phyloP scores from a whole-genome alignment of 768 basidiomycete species.

The Udeniomyces megalosporus region DNA sequence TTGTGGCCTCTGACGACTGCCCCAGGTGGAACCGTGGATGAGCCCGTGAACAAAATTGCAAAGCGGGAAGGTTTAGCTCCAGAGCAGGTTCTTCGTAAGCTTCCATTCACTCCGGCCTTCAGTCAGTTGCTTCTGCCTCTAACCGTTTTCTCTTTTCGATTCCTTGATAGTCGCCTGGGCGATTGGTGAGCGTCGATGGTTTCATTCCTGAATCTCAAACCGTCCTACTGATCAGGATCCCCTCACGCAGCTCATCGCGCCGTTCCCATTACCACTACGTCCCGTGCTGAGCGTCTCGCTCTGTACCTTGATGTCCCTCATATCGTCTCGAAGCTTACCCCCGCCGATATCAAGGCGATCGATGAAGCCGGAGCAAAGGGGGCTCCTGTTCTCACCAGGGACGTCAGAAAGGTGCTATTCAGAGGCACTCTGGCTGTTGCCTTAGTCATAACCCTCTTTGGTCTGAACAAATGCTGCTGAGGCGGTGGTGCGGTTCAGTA shows the following conservation, averaged over 20 bases:
- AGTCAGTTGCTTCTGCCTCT: neutral
- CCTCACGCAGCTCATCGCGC: constrained; percentile 48
- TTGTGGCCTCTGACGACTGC: constrained; percentile 40
- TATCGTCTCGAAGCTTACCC: constrained; percentile 29
- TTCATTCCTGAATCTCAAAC: no score
- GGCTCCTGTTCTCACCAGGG: no score
- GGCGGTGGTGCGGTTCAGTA: no score
- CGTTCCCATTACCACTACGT: constrained; percentile 29
- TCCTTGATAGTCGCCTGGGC: constrained; percentile 43
- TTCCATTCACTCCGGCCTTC: neutral
- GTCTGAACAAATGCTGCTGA: no score
- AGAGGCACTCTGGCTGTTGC: no score
- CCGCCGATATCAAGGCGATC: constrained; percentile 27
- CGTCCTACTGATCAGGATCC: no score
- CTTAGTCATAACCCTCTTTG: no score
- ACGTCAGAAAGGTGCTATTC: no score
- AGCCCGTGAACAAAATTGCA: constrained; percentile 40
- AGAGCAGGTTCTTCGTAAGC: constrained; percentile 41
- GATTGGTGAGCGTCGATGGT: no score
- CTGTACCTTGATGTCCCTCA: constrained; percentile 54
- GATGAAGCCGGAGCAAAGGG: constrained; percentile 29
- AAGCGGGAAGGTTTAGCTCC: constrained; percentile 40
- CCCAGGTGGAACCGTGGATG: constrained; percentile 52
- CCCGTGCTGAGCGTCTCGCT: constrained; percentile 42
- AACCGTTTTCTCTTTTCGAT: neutral